phyloP scores from a whole-genome alignment of 306 rosid species.

The Castanea mollissima region DNA sequence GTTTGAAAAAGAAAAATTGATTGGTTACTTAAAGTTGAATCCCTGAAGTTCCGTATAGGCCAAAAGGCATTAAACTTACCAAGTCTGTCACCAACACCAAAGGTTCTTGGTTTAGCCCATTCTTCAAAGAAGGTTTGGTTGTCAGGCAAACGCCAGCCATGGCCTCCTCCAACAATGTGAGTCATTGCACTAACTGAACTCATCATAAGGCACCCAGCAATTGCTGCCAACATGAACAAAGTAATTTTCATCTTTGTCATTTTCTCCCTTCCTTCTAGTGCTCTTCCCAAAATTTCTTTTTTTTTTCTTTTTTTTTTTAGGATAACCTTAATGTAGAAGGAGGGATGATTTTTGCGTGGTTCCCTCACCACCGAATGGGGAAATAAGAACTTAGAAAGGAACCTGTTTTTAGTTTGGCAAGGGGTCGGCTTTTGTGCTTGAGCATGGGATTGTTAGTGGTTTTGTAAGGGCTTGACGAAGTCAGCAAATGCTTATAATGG shows the following conservation, averaged over 20 bases:
- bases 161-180: constrained; percentile 63
- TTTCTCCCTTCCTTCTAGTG: background rate
- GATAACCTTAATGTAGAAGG: background rate
- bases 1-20: too few species aligned
- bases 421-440: background rate
- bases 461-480: constrained; percentile 28
- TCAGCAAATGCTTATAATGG: constrained; percentile 25
- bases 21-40: too few species aligned
- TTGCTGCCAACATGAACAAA: constrained; percentile 22
- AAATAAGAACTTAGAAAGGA: background rate
- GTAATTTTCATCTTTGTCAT: constrained; percentile 35
- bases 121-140: constrained; percentile 28
- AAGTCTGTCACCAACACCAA: constrained; percentile 57
- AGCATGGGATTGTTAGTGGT: background rate
- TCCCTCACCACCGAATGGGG: background rate
- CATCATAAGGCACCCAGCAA: constrained; percentile 27
- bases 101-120: constrained; percentile 57
- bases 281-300: background rate
- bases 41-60: too few species aligned
- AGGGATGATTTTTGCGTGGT: background rate
- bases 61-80: constrained; percentile 31
- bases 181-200: constrained; percentile 32
- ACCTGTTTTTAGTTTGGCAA: background rate
- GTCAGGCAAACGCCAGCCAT: constrained; percentile 63
- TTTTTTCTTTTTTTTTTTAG: background rate